Conservation (phyloP, 257 asterid species). For the Cinchona pubescens region DNA sequence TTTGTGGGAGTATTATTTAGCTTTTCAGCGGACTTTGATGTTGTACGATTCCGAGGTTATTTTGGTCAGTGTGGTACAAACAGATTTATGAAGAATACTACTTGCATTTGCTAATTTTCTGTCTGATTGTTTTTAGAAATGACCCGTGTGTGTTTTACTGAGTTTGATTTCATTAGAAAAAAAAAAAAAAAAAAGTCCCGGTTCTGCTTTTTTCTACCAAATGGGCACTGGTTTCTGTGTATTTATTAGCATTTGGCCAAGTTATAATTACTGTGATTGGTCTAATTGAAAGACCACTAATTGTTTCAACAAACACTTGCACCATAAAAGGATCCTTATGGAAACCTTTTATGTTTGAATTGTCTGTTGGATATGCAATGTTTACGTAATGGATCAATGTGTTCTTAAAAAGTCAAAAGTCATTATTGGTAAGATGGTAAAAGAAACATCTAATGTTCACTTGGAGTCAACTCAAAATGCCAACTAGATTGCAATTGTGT, state of each 20-base stretch:
- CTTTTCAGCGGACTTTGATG: background rate
- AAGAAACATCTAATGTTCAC: background rate
- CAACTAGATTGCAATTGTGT: background rate
- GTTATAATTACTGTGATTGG: background rate
- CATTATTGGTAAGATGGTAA: background rate
- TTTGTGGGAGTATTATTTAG: background rate
- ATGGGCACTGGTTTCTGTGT: background rate
- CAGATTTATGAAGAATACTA: background rate
- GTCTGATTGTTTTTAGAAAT: background rate
- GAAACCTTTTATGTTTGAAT: background rate
- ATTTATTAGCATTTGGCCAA: background rate
- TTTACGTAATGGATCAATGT: background rate
- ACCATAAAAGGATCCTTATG: background rate
- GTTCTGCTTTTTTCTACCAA: background rate
- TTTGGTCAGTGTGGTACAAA: background rate
- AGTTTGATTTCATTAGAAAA: background rate
- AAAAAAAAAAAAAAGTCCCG: no score
- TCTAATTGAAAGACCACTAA: background rate
- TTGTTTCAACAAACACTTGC: background rate
- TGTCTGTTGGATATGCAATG: background rate
- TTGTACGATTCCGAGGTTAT: constrained; percentile 3
- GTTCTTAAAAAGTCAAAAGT: background rate
- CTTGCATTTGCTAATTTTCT: background rate
- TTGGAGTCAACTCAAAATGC: background rate
- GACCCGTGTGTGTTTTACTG: background rate